Evolutionary conservation across 2,329 filamentous ascomycete species (phyloP), one percentile per base, ranked within the genome.

Genomic region (Pestalotiopsis sp.): DNA sequence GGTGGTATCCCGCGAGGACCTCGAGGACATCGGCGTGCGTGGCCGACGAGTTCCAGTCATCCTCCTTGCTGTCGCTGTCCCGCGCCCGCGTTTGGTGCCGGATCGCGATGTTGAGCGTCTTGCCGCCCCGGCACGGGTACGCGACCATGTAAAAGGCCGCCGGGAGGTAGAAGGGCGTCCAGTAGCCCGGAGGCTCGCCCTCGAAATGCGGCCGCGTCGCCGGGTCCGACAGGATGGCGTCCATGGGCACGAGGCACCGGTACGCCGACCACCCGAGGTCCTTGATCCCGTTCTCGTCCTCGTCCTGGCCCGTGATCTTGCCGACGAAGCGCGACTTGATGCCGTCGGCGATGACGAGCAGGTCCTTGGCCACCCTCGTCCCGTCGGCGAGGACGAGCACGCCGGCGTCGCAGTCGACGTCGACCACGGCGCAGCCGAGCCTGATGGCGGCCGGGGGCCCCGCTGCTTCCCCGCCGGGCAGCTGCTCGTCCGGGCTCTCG

Each of bases 271-370:
- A 67, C 36, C 68, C 64, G 57, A 67, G 17, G 20, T 69, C 66
- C 27, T 52, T 64, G 17, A 62, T 14, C 11, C 55, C 27, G 41
- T 66, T 36, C 31, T 36, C 31, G 31, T 6, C 31, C 31, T 36
- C 39, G 14, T 62, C 60, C 23, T 65, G 39, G 31, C 66, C 66
- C 2, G 63, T 68, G 62, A 68, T 41, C 17, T 65, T 65, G 31
- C 61, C 62, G 59, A 68, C 36, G 55, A 70, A 65, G 6, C 25
- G 20, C 7, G 64, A 68, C 6, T 64, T 60, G 55, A 70, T 66
- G 14, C 77, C 77, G 68, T 79, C 76, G 13, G 77, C 74, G 4
- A 76, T 74, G 52, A 79, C 70, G n/a, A 78, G 71, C 20, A 78
- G 66, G 64, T 79, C 75, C 55, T 70, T 66, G 25, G 20, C 65